Base-by-base conservation (phyloP, 1,284 basidiomycete genomes). In the Dichomitus squalens region DNA sequence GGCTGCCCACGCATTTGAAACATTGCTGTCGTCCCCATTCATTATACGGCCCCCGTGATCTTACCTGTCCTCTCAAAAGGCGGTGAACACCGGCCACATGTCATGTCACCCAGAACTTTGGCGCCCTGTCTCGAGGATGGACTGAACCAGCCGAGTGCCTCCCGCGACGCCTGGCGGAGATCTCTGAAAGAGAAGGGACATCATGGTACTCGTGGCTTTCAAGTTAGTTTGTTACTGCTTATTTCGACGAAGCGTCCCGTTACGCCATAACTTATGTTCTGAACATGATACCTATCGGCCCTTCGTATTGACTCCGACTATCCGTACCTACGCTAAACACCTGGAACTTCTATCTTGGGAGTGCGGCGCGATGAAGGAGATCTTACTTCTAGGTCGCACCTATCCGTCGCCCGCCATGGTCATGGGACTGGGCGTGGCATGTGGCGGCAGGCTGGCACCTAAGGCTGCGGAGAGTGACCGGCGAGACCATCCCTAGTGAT, bases 301-400 rank as follows among this genome's bases (percentile, higher is more conserved):
- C 57, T 53, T 55, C 57, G 51, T 50, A 61, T 50, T 53, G 57
- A 25, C 34, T 43, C 60, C 60, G 60, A 35, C 31, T 29, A 47
- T 55, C 56, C 34, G 47, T 53, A 47, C 51, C 50, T 57, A 54
- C 52, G 14, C 55, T 52, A 44, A 52, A 43, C 46, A 46, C 35
- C 40, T 38, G 35, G 35, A 54, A 12, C 36, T 53, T 46, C 57
- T 55, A 27, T 48, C 43, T 57, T 53, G 33, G 52, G 55, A 21
- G 20, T 52, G 36, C 54, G n/a, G n/a, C n/a, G 49, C 49, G 44
- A 55, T 55, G 31, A 52, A 34, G 52, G 41, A 51, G 36, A 59
- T 54, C 49, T 57, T 39, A 53, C 57, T 57, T 62, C 60, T 62
- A 57, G 60, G 44, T 36, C 50, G 46, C n/a, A 27, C 55, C 53